Evolutionary conservation across 2,329 filamentous ascomycete species (phyloP).

Genomic region (Periconia macrospinosa): DNA sequence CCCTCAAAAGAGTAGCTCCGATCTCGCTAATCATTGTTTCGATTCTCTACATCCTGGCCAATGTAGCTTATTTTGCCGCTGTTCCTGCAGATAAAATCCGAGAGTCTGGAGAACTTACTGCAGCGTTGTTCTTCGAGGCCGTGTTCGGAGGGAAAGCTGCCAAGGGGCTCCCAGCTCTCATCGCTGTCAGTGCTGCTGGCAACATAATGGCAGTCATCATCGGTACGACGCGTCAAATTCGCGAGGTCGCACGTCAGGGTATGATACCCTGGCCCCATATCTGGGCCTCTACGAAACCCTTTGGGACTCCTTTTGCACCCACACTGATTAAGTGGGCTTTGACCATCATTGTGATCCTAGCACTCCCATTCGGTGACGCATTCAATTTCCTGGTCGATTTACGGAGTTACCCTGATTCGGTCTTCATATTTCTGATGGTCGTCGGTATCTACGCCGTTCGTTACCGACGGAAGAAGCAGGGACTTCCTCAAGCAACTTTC

Average conservation of each 20-base stretch:
- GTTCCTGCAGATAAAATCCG: constrained; percentile 53
- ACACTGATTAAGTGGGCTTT: constrained; percentile 47
- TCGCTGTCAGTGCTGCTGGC: constrained; percentile 29
- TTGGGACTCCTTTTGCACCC: constrained; percentile 64
- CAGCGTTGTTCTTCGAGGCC: constrained; percentile 61
- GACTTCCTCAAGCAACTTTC: constrained; percentile 24
- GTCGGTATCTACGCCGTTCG: constrained; percentile 29
- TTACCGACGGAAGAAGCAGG: constrained; percentile 25
- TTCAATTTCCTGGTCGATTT: constrained; percentile 62
- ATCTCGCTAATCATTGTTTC: constrained; percentile 56
- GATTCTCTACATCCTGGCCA: constrained; percentile 29
- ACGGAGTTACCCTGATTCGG: constrained; percentile 27
- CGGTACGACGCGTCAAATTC: constrained; percentile 29
- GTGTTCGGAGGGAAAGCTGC: constrained; percentile 61
- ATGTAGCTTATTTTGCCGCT: constrained; percentile 30
- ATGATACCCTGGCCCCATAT: constrained; percentile 45
- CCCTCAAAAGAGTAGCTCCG: constrained; percentile 53
- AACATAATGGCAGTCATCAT: constrained; percentile 36
- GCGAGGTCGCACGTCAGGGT: constrained; percentile 33
- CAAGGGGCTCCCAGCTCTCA: constrained; percentile 54
- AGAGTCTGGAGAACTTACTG: constrained; percentile 57
- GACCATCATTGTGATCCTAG: constrained; percentile 31
- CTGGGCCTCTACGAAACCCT: constrained; percentile 65
- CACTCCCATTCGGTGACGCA: constrained; percentile 63
- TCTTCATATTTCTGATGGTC: constrained; percentile 30